Evolutionary conservation across 805 yeast genomes (phyloP), one percentile per base, ranked within the genome.

Genomic region (Ogataea methylovora): DNA sequence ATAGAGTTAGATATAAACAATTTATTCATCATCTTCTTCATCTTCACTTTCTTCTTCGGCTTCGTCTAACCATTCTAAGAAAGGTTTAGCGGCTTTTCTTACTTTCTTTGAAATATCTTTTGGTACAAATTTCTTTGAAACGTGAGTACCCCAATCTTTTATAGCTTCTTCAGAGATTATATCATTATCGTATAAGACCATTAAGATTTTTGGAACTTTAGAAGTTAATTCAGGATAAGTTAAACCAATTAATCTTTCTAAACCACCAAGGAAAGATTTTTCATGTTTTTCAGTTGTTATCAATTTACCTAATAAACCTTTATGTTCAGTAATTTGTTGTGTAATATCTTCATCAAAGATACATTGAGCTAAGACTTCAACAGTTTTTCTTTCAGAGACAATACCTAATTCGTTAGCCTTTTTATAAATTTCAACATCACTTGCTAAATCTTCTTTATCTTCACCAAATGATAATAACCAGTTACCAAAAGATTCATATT

Each of bases 1-100:
- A n/a, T n/a, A n/a, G n/a, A n/a, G n/a, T n/a, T n/a, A n/a, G n/a
- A n/a, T n/a, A n/a, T n/a, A n/a, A n/a, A n/a, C n/a, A n/a, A n/a
- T n/a, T n/a, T n/a, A n/a, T n/a, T 48, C 51, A 19, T 56, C 58
- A 30, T 63, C 63, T 21, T 69, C 75, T 44, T 78, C 85, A 31
- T 76, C 81, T 45, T 76, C 84, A 44, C 72, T 71, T 44, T 80
- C 90, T 56, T 78, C 81, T 48, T 86, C 96, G 40, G 98, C 97
- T 60, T 84, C 88, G 55, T 86, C 80, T 46, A 92, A 75, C 98
- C 98, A 92, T 46, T 82, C 78, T 44, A 92, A 67, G 65, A 92
- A 92, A 21, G 97, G 95, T 64, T 87, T 88, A 41, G 97, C 97
- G 30, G 96, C 92, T 63, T 79, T 84, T 63, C 96, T 84, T 33